Evolutionary conservation across 257 asterid species (phyloP).

Genomic region (Prunella vulgaris): DNA sequence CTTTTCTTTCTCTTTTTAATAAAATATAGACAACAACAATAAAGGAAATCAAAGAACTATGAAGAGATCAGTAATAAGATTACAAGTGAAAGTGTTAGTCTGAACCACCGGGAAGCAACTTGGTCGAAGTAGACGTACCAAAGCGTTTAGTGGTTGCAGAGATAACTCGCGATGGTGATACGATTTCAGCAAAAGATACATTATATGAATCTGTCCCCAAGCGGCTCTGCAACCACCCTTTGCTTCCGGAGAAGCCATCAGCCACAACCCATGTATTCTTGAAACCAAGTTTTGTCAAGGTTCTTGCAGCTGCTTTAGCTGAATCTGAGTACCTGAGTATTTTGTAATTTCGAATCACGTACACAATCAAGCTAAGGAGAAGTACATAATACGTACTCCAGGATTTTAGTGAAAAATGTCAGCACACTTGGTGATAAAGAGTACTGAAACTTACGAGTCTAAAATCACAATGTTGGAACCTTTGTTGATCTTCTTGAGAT

Average conservation of each 20-base stretch:
- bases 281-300: constrained; percentile 80
- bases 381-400: neutral
- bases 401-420: neutral
- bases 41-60: too few species aligned
- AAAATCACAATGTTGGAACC: constrained; percentile 76
- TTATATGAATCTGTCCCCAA: constrained; percentile 78
- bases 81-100: constrained; percentile 36
- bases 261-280: constrained; percentile 71
- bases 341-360: neutral
- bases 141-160: constrained; percentile 51
- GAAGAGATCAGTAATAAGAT: neutral
- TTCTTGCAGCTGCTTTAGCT: constrained; percentile 75
- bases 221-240: constrained; percentile 89
- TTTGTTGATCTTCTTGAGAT: constrained; percentile 73
- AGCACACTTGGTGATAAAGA: neutral
- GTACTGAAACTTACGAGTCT: constrained; percentile 70
- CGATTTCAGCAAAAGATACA: constrained; percentile 57
- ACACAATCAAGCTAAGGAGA: neutral
- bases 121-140: constrained; percentile 56
- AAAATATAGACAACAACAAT: neutral
- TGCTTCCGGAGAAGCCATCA: constrained; percentile 90
- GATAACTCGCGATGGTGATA: constrained; percentile 74
- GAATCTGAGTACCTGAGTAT: constrained; percentile 72
- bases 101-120: constrained; percentile 69
- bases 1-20: too few species aligned